Evolutionary conservation across 169 alveolate genomes (phyloP).

Genomic region (Plasmodium vivax): DNA sequence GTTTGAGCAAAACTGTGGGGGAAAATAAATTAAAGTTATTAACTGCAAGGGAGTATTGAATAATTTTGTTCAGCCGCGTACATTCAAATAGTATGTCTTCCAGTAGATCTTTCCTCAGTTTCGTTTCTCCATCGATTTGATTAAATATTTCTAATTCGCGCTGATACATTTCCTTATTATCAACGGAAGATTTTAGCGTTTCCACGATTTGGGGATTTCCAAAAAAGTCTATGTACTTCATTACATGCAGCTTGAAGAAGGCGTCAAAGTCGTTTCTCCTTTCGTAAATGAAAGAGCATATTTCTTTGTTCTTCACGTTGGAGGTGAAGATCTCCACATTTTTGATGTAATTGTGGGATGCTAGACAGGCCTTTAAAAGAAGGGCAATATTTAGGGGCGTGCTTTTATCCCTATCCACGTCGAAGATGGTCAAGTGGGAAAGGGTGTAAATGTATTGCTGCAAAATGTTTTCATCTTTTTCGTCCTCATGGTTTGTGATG

Average conservation of each 20-base stretch:
- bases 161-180: conserved; percentile 24
- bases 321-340: conserved; percentile 57
- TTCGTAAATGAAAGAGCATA: conserved; percentile 59
- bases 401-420: conserved; percentile 48
- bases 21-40: conserved; percentile 37
- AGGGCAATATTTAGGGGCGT: conserved; percentile 39
- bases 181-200: conserved; percentile 3
- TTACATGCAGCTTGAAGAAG: conserved; percentile 30
- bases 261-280: conserved; percentile 22
- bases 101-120: conserved; percentile 22
- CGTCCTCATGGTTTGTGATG: background rate
- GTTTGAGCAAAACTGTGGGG: conserved; percentile 2
- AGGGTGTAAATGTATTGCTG: conserved; percentile 57
- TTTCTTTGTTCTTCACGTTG: conserved; percentile 26
- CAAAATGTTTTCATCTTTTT: conserved; percentile 25
- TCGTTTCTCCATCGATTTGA: conserved; percentile 13
- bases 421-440: conserved; percentile 56
- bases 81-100: conserved; percentile 56
- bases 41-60: conserved; percentile 62
- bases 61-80: conserved; percentile 31
- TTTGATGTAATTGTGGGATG: conserved; percentile 56
- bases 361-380: conserved; percentile 59
- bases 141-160: conserved; percentile 43
- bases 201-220: conserved; percentile 9
- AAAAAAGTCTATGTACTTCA: conserved; percentile 39